Base-by-base conservation (phyloP, 805 yeast species). In the Teunomyces gatunensis region DNA sequence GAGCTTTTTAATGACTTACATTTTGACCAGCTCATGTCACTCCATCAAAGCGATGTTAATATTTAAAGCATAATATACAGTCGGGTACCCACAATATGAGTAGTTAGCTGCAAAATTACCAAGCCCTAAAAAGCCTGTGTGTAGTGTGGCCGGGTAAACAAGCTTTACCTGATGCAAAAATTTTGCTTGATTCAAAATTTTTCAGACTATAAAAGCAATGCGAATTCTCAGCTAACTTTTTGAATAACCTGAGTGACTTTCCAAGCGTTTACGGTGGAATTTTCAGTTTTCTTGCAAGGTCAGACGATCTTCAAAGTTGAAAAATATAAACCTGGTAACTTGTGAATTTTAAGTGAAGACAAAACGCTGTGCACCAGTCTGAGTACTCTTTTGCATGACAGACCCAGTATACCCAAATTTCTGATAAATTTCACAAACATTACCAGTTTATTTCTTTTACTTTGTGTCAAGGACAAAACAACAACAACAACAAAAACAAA, bases 281-380 rank as follows among this genome's bases (percentile, higher is more conserved):
- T 20, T 20, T n/a, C 40, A 23, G 18, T 37, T 37, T 23, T 23
- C 23, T 23, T 17, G 37, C 34, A 47, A 53, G 51, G 54, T 53
- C 52, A 18, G 56, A 44, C 30, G 52, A 53, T 45, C 52, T 53
- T 46, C 44, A 20, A 36, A 44, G 46, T 25, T 44, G 40, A 40
- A 53, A 50, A 42, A 50, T 30, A 35, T 35, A 42, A 42, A 51
- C 43, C 43, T 28, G 11, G 43, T 21, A 37, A 18, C 40, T 37
- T 37, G 45, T 33, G 44, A 33, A 47, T 39, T 42, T 46, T 34
- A 34, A 36, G 48, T 68, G 77, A 73, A 57, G 75, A 73, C 75
- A 69, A 68, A 61, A 67, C 73, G 77, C 77, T 73, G 77, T 73
- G 77, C 77, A 73, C 77, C 77, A 73, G 76, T 72, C 77, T 71